Conservation (phyloP, 768 basidiomycete genomes). For the Terana coerulea region DNA sequence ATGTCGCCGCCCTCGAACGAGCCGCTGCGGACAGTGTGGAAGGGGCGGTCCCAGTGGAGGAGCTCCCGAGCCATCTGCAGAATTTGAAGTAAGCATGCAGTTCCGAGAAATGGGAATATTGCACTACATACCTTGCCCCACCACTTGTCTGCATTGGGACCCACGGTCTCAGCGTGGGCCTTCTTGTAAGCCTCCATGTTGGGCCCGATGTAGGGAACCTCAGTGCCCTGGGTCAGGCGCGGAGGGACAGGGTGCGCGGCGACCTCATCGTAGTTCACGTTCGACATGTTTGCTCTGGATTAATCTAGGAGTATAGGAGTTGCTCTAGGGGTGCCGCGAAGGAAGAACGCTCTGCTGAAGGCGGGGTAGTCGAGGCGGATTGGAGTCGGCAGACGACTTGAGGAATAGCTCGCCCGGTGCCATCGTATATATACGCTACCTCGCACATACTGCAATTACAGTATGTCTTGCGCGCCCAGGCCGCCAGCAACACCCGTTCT, state of each 20-base stretch:
- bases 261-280: slow-evolving; percentile 7
- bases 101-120: slow-evolving; percentile 6
- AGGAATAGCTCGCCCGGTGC: not conserved
- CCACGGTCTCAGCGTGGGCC: slow-evolving; percentile 69
- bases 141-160: slow-evolving; percentile 76
- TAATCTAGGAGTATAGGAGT: not conserved
- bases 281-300: slow-evolving; percentile 1
- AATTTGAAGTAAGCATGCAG: too few species aligned
- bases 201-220: slow-evolving; percentile 77
- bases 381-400: not conserved
- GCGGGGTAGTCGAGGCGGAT: not conserved
- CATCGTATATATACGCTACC: not conserved
- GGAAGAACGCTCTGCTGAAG: too few species aligned
- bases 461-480: too few species aligned
- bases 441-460: too few species aligned
- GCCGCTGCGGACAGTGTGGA: slow-evolving; percentile 80
- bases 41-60: slow-evolving; percentile 84
- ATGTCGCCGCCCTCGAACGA: slow-evolving; percentile 83
- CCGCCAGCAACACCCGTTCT: too few species aligned
- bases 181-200: slow-evolving; percentile 63
- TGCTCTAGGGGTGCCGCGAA: not conserved
- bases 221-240: slow-evolving; percentile 22
- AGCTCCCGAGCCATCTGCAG: slow-evolving; percentile 64
- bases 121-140: slow-evolving; percentile 79
- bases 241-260: slow-evolving; percentile 8